These are phyloP conservation scores for Pyrenophora graminea DNA, from an alignment of 2,329 filamentous ascomycete species.

Conservation along the genomic window DNA sequence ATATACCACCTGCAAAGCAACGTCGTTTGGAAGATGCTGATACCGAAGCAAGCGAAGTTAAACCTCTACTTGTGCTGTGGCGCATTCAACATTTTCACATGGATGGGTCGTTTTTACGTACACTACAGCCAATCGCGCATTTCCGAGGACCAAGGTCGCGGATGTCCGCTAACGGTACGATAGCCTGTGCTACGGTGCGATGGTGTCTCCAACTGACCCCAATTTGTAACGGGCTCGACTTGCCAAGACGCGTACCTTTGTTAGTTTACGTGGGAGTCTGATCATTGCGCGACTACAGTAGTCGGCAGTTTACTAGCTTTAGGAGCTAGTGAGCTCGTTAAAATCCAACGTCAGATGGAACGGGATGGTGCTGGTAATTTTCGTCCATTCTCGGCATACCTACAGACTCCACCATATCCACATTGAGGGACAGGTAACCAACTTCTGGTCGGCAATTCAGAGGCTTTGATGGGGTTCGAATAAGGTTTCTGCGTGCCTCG, in stretches of 20 bases:
- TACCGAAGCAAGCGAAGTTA: too few relatives aligned
- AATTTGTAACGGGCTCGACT: background rate
- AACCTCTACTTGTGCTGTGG: background rate
- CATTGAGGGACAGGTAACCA: conserved; percentile 33
- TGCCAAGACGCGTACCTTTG: background rate
- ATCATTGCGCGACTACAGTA: conserved; percentile 24
- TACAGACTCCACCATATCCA: conserved; percentile 26
- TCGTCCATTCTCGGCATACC: conserved; percentile 27
- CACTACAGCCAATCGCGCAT: conserved; percentile 10
- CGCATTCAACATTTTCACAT: background rate
- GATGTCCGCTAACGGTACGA: conserved; percentile 6
- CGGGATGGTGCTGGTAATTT: conserved; percentile 16
- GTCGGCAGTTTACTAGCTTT: conserved; percentile 29
- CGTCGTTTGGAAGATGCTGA: background rate
- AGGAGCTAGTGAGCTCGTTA: conserved; percentile 23
- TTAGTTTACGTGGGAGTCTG: too few relatives aligned
- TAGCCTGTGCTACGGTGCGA: background rate
- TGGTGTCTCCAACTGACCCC: too few relatives aligned
- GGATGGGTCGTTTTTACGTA: conserved; percentile 15
- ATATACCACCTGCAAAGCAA: background rate
- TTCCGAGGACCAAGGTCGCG: background rate
- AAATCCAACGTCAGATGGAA: conserved; percentile 32
- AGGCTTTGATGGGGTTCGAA: conserved; percentile 29
- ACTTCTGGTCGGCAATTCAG: conserved; percentile 29
- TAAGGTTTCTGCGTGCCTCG: conserved; percentile 34